Evolutionary conservation across 257 asterid species (phyloP).

Genomic region (Fraxinus americana): DNA sequence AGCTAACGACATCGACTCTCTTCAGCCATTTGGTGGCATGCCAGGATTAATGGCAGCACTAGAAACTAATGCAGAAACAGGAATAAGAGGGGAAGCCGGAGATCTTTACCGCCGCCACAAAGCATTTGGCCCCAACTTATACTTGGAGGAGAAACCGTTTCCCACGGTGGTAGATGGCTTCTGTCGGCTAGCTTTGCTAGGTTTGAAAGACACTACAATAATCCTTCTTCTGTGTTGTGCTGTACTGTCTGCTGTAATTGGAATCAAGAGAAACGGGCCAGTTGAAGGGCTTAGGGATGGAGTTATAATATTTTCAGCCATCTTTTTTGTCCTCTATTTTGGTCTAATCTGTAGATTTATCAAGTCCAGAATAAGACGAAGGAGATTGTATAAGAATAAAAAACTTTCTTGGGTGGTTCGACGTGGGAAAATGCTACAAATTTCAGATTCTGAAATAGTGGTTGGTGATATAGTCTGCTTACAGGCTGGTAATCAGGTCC

Average conservation of each 20-base stretch:
- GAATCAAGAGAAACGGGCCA: conserved; percentile 32
- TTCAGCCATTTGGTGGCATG: neutral
- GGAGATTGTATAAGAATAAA: conserved; percentile 11
- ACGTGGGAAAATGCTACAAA: too few relatives aligned
- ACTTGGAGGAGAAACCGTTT: neutral
- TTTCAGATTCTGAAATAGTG: conserved; percentile 40
- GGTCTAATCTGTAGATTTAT: conserved; percentile 21
- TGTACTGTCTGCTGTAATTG: conserved; percentile 37
- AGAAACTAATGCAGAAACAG: conserved; percentile 25
- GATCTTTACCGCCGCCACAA: conserved; percentile 32
- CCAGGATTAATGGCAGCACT: conserved; percentile 19
- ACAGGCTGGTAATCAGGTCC: conserved; percentile 35
- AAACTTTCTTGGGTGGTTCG: neutral
- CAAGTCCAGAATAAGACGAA: conserved; percentile 17
- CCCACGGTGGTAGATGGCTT: neutral
- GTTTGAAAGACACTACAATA: conserved; percentile 35
- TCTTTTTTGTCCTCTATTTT: conserved; percentile 23
- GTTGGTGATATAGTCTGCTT: conserved; percentile 45
- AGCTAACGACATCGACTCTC: neutral
- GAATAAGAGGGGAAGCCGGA: conserved; percentile 30
- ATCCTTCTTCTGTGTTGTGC: conserved; percentile 43
- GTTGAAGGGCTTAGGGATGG: conserved; percentile 32
- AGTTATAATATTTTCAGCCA: conserved; percentile 20
- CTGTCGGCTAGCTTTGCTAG: conserved; percentile 17
- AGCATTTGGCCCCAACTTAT: conserved; percentile 33